Conservation (phyloP, 805 yeast genomes). For the Kuraishia hungarica region DNA sequence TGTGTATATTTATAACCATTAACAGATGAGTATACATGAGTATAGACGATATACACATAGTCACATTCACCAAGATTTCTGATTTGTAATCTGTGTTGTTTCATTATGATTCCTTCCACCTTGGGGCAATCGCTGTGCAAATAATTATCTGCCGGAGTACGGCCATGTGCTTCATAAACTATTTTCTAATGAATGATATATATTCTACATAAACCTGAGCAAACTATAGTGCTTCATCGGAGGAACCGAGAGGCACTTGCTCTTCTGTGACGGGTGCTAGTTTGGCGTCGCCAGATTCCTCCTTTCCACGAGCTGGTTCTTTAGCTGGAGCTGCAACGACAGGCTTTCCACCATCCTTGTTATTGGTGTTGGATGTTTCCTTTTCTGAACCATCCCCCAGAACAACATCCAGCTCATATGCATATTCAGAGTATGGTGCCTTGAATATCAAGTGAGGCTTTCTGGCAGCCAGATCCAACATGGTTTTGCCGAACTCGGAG, state of each 20-base stretch:
- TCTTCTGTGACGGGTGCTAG: background rate
- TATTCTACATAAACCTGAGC: background rate
- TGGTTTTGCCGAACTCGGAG: constrained; percentile 82
- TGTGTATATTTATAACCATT: background rate
- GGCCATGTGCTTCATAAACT: background rate
- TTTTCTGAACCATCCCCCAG: background rate
- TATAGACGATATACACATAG: background rate
- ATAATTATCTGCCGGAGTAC: background rate
- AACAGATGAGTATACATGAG: no score
- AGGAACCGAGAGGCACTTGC: background rate
- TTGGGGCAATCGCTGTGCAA: no score
- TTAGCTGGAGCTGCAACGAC: background rate
- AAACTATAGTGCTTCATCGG: background rate
- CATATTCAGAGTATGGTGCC: constrained; percentile 18
- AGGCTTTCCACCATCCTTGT: background rate
- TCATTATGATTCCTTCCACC: no score
- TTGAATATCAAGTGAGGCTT: constrained; percentile 69
- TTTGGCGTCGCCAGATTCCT: background rate
- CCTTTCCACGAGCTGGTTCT: background rate
- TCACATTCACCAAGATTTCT: background rate
- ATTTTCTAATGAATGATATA: background rate
- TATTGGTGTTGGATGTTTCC: background rate
- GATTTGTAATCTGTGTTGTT: no score
- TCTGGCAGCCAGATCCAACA: constrained; percentile 62
- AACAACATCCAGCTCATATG: background rate